Percentiles rank a stretch among this genome's conserved stretches.
Conservation (phyloP, 2,329 filamentous ascomycete species). For the Periconia macrospinosa region DNA sequence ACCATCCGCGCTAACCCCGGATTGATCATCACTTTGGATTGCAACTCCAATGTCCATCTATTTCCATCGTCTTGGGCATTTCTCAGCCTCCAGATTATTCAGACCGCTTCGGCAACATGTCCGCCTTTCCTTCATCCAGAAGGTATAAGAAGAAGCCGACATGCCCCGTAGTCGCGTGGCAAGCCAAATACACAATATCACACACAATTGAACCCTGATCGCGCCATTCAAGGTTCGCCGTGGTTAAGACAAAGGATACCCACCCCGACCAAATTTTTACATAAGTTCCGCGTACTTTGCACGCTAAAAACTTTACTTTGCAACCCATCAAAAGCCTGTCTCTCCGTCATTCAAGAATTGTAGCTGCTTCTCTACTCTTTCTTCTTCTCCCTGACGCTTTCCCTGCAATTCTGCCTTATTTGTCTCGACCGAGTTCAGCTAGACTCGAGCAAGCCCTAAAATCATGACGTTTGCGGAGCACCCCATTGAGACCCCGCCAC, state of each 20-base stretch:
- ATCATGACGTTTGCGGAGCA: conserved; percentile 50
- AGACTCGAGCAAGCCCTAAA: neutral
- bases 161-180: neutral
- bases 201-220: neutral
- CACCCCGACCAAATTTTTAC: neutral
- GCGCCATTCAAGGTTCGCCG: neutral
- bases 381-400: neutral
- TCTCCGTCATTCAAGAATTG: neutral
- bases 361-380: neutral
- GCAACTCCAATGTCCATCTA: neutral
- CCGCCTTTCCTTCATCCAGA: neutral
- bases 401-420: neutral
- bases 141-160: neutral
- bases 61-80: conserved; percentile 9
- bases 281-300: neutral
- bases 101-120: conserved; percentile 3
- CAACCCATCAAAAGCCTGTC: neutral
- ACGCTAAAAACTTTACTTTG: neutral
- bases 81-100: conserved; percentile 22
- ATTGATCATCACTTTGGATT: conserved; percentile 1
- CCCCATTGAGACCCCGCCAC: conserved; percentile 72
- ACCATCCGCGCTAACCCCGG: conserved; percentile 33
- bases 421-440: neutral
- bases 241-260: neutral
- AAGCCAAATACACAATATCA: neutral